Conservation (phyloP, 164 flowering plant species). For the Protea cynaroides region DNA sequence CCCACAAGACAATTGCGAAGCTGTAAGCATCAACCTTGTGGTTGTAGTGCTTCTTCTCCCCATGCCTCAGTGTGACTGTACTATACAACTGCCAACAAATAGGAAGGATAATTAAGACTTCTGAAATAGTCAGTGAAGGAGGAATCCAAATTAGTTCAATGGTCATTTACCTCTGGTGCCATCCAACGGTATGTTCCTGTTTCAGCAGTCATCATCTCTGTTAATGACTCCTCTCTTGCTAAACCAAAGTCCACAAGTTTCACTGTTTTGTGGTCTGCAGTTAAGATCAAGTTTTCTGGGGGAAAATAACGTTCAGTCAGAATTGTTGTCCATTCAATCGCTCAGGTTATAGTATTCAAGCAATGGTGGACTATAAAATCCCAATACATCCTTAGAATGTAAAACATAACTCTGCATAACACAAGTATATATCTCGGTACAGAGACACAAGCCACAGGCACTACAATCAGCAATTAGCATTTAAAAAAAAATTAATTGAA, state of each 20-base stretch:
- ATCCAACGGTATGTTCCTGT: slow-evolving; percentile 81
- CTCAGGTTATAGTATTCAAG: neutral
- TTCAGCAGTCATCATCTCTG: slow-evolving; percentile 80
- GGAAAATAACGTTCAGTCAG: neutral
- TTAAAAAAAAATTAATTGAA: no score
- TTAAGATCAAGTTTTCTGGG: slow-evolving; percentile 61
- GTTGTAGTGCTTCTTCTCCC: slow-evolving; percentile 78
- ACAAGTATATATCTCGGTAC: no score
- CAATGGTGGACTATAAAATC: neutral
- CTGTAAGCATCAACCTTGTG: slow-evolving; percentile 75
- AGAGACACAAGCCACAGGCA: no score
- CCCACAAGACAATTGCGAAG: slow-evolving; percentile 82
- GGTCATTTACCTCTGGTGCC: slow-evolving; percentile 59
- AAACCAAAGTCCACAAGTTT: slow-evolving; percentile 72
- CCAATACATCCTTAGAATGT: neutral
- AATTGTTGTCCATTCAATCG: neutral
- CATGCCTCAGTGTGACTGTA: slow-evolving; percentile 69
- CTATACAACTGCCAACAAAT: slow-evolving; percentile 55
- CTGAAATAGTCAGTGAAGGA: neutral
- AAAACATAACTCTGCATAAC: no score
- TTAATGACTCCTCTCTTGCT: slow-evolving; percentile 69
- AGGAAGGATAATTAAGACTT: neutral
- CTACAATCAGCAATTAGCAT: no score
- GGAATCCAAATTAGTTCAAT: neutral
- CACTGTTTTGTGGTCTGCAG: slow-evolving; percentile 55